These are phyloP conservation scores for Terfezia claveryi DNA, from an alignment of 495 filamentous ascomycete species.

Conservation along the genomic window DNA sequence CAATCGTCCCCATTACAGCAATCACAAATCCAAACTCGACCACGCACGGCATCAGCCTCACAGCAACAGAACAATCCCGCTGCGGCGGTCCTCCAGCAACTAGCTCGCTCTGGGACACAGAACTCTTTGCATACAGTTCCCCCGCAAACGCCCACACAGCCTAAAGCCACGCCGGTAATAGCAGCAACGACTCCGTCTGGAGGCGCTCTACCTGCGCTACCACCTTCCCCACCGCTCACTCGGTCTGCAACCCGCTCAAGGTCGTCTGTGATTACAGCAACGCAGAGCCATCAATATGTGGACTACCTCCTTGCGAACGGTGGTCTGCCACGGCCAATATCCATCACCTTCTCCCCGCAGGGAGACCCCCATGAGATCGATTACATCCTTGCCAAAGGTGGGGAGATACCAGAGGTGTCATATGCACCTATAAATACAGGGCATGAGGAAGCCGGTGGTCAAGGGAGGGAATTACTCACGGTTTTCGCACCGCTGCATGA, in stretches of 20 bases:
- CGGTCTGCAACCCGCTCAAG: neutral
- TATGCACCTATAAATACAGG: constrained; percentile 13
- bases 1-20: neutral
- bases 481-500: constrained; percentile 61
- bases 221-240: neutral
- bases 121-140: too few relatives aligned
- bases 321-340: constrained; percentile 11
- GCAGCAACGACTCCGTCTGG: too few relatives aligned
- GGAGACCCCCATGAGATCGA: constrained; percentile 12
- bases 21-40: neutral
- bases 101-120: too few relatives aligned
- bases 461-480: neutral
- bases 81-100: too few relatives aligned
- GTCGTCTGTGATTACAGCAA: neutral
- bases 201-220: neutral
- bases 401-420: constrained; percentile 2
- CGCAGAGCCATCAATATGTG: neutral
- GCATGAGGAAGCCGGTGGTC: neutral
- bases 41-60: neutral
- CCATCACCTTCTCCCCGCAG: constrained; percentile 15
- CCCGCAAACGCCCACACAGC: too few relatives aligned
- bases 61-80: too few relatives aligned
- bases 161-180: too few relatives aligned
- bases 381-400: constrained; percentile 1
- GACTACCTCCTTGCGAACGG: constrained; percentile 20